These are phyloP conservation scores for Ceratocystis papillata DNA, from an alignment of 2,329 filamentous ascomycete species.

Conservation along the genomic window DNA sequence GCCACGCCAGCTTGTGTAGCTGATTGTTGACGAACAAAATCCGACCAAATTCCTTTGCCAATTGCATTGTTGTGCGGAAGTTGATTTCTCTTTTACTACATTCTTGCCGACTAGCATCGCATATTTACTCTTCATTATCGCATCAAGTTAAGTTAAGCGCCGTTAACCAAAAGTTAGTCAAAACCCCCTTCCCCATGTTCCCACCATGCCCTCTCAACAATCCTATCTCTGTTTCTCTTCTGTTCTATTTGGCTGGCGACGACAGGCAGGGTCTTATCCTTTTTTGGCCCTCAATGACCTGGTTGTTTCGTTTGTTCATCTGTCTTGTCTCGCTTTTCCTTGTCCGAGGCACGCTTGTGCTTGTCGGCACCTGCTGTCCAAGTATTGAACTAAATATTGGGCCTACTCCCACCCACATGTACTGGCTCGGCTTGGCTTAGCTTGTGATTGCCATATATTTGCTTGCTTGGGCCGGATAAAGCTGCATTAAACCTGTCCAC, in stretches of 20 bases:
- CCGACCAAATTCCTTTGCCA: background rate
- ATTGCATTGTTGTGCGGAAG: background rate
- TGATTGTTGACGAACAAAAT: no score
- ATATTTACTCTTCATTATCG: slow-evolving; percentile 3
- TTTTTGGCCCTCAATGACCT: background rate
- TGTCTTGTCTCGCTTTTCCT: slow-evolving; percentile 4
- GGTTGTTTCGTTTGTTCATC: background rate
- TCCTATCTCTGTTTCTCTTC: background rate
- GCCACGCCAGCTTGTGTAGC: background rate
- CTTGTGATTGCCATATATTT: background rate
- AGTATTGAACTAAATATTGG: no score
- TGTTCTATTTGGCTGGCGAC: background rate
- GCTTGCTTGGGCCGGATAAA: slow-evolving; percentile 4
- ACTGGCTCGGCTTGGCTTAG: slow-evolving; percentile 7
- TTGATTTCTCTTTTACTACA: background rate
- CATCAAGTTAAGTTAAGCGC: slow-evolving; percentile 2
- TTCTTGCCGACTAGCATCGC: background rate
- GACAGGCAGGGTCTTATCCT: no score
- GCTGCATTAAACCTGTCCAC: background rate
- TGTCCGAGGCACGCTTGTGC: slow-evolving; percentile 5
- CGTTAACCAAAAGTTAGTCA: background rate
- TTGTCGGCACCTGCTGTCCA: background rate
- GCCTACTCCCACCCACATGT: background rate
- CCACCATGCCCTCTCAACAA: background rate
- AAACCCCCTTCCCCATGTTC: background rate